phyloP scores from a whole-genome alignment of 306 rosid genomes.

The Dicorynia guianensis region DNA sequence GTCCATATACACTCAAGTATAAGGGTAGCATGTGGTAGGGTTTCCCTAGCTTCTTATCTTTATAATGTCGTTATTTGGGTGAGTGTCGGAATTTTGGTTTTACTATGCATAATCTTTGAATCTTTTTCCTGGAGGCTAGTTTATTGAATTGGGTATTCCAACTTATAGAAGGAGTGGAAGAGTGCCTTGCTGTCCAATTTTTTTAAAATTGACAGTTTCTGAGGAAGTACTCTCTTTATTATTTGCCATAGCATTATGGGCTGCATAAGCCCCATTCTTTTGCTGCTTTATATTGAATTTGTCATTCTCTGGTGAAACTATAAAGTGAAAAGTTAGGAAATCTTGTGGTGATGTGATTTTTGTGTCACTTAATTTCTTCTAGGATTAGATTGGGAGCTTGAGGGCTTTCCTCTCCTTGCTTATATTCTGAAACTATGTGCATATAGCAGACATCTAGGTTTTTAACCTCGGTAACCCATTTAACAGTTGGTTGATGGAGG shows the following conservation, averaged over 20 bases:
- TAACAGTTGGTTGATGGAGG: too few species aligned
- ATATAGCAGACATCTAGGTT: neutral
- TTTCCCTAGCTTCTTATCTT: neutral
- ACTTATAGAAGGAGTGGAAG: neutral
- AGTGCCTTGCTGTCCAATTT: neutral
- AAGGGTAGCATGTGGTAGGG: conserved; percentile 78
- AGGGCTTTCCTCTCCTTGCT: neutral
- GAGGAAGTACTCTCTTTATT: neutral
- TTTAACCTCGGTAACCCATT: neutral
- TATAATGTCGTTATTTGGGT: neutral
- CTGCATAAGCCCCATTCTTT: neutral
- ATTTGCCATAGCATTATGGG: neutral
- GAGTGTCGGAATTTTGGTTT: neutral
- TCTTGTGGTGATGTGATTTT: neutral
- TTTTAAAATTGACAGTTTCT: neutral
- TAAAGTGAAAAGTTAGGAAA: neutral
- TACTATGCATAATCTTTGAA: neutral
- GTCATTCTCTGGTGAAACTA: too few species aligned
- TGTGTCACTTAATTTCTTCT: neutral
- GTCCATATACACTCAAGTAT: conserved; percentile 75
- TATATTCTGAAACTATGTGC: neutral
- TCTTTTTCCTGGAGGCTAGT: neutral
- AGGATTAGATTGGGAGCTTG: neutral
- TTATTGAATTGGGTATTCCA: neutral
- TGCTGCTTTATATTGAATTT: neutral